Evolutionary conservation across 352 stramenopile species (phyloP), one percentile per base, ranked within the genome.

Genomic region (Phytophthora podocarpi): DNA sequence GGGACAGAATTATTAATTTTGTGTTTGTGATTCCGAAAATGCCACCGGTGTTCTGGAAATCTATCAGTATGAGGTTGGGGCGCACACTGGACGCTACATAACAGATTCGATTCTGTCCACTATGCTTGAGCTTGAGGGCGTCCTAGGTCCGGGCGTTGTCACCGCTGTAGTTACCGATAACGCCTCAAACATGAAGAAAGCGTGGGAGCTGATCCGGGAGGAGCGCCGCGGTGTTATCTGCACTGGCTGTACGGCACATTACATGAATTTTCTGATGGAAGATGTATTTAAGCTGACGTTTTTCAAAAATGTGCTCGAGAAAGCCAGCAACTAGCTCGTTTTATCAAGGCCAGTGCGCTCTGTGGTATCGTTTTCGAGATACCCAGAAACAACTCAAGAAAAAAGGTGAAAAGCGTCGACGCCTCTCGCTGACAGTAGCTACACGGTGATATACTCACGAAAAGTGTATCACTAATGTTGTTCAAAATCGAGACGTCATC

Each of bases 181-280:
- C n/a, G 43, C 53, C 9, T 4, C 16, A 11, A 62, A 62, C 21
- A 61, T 64, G 32, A 58, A 65, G 15, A 42, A 21, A 15, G 40
- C 47, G 1, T 57, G 54, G 48, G 0, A 37, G 5, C n/a, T 43
- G 0, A 10, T 64, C 1, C 8, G 24, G 16, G 2, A 10, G 3
- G 10, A 32, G 10, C 26, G 39, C 6, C 18, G 3, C 0, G 54
- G 39, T 1, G 40, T 65, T 9, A 45, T 64, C 15, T 70, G 47
- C 13, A 52, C 40, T 15, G 54, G 47, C 11, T 70, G 53, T 16
- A 34, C 37, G 1, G 47, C 43, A 0, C 42, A 70, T 20, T 16
- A 18, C 2, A 62, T 66, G 28, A 62, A 66, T 15, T 13, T 65
- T 11, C 8, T 66, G 26, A 65, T 65, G 21, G 66, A 71, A 46